Base-by-base conservation (phyloP, 441 rosid species). In the Jatropha multifida region DNA sequence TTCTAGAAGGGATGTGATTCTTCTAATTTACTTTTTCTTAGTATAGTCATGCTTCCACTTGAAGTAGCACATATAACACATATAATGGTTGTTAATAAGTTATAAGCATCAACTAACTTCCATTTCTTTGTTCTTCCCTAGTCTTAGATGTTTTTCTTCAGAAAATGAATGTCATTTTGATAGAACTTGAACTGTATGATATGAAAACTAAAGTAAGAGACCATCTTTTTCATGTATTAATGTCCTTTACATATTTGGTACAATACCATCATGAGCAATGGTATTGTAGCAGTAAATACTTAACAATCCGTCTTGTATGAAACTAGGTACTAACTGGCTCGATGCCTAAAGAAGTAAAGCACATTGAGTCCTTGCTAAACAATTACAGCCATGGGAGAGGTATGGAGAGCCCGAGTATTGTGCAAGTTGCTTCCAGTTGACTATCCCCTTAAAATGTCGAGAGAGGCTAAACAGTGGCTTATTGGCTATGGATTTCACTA, bases 301-400 rank as follows among this genome's bases (percentile, higher is more conserved):
- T 18, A 56, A 7, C 12, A 0, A 40, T 77, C 46, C 60, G 27
- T n/a, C 20, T 12, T 41, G 42, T 78, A 55, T 17, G 38, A 66
- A 77, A 82, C 81, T 84, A 92, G 97, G 97, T 96, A 71, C 93
- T 96, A 11, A 96, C 99, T 7, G 98, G 97, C 62, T 96, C 98
- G 17, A 85, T 96, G 93, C 98, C 98, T 0, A 96, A 96, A 76
- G 97, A 94, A 85, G 80, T 91, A 64, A 90, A 90, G 82, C 97
- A 94, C 81, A 86, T 96, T 0, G 93, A 89, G 72, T 83, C 92
- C 52, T 81, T 96, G 85, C 83, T 94, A 76, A 89, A 88, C 68
- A 82, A 91, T 63, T 86, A 85, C 84, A 81, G 90, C 72, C 66
- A 58, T 20, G 82, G 79, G 56, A 44, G 32, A 65, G 79, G 56